Evolutionary conservation across 192 early-diverging fungal genomes (phyloP).

Genomic region (Entophlyctis luteolus): DNA sequence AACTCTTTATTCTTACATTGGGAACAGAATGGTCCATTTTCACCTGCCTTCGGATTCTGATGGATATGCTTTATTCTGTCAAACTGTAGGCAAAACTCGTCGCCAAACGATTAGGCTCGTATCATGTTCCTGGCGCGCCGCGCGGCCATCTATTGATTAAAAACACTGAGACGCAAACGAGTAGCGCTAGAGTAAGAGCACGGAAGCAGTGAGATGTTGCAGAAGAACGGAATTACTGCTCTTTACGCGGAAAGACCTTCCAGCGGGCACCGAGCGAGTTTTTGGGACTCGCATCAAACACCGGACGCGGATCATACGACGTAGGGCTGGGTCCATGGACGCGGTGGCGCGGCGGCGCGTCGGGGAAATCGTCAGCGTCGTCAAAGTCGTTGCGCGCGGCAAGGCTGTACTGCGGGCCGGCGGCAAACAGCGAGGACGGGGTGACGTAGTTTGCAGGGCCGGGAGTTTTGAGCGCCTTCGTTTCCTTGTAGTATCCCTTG

Average conservation of each 20-base stretch:
- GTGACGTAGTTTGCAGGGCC: conserved; percentile 58
- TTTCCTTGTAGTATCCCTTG: conserved; percentile 51
- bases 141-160: no score
- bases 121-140: no score
- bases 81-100: no score
- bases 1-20: no score
- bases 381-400: conserved; percentile 28
- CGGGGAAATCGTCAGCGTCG: conserved; percentile 26
- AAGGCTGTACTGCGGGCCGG: conserved; percentile 47
- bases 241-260: conserved; percentile 13
- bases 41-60: no score
- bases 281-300: conserved; percentile 28
- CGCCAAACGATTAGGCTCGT: no score
- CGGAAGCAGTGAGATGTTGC: no score
- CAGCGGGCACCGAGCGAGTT: conserved; percentile 31
- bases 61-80: no score
- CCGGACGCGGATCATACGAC: conserved; percentile 37
- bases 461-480: conserved; percentile 51
- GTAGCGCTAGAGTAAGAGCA: no score
- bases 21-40: no score
- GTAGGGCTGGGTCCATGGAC: conserved; percentile 43
- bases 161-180: no score
- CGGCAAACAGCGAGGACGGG: conserved; percentile 37
- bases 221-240: no score
- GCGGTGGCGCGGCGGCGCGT: conserved; percentile 19